Evolutionary conservation across 768 basidiomycete genomes (phyloP), one percentile per base, ranked within the genome.

Genomic region (Amanita muscaria): DNA sequence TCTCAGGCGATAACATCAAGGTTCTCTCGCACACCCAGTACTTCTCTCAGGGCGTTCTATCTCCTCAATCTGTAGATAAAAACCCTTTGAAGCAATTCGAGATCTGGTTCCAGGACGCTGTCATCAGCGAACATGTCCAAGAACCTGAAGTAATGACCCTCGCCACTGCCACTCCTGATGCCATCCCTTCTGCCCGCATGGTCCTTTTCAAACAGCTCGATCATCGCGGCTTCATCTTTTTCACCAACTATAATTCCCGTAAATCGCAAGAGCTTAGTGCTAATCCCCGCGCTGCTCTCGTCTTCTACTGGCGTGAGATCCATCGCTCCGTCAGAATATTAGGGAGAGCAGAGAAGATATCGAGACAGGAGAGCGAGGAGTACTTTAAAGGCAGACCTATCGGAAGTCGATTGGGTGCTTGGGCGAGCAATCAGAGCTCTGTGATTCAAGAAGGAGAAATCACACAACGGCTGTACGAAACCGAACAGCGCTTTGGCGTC

Each of bases 191-290:
- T 29, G 79, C 84, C 9, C 80, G 94, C 52, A 76, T 88, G 63
- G 92, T 97, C 44, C 80, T 97, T 48, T 79, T 98, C 57, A 96
- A 93, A 64, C 77, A 90, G 58, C 78, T 89, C 55, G 96, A 98
- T 68, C 57, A 72, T 23, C 78, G 70, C 44, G 96, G 96, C 40
- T 97, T 98, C 67, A 77, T 94, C 46, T 96, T 97, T 68, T 99
- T 77, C 73, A 98, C 94, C 24, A 99, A 99, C 65, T 98, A 98
- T 67, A 76, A 80, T 31, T 94, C 91, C 9, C 79, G 93, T 52
- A 99, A 98, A 66, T 91, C 89, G 3, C 58, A 64, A 32, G 96
- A 98, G 60, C 73, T 98, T 22, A 46, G 63, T 5, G 72, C 66
- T 30, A 92, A 92, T 57, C 88, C 88, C 0, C 68, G 81, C 58